phyloP scores from a whole-genome alignment of 2,329 filamentous ascomycete genomes.

The Monosporascus sp. region DNA sequence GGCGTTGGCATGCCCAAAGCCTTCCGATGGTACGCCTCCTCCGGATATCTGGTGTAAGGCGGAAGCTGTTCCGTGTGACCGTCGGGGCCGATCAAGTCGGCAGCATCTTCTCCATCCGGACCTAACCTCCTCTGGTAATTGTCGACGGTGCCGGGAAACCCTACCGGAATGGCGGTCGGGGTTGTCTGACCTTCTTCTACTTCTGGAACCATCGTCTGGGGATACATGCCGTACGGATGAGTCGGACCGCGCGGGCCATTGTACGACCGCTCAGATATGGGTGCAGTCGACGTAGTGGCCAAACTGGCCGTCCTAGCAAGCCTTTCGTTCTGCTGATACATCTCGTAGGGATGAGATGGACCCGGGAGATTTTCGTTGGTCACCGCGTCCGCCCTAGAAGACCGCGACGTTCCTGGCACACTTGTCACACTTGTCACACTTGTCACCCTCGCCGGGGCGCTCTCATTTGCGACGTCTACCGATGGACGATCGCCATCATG shows the following conservation, averaged over 20 bases:
- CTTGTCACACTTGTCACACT: constrained; percentile 33
- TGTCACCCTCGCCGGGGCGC: constrained; percentile 20
- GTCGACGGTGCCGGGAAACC: constrained; percentile 64
- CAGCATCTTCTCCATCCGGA: constrained; percentile 79
- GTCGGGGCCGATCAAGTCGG: constrained; percentile 79
- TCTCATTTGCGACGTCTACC: constrained; percentile 14
- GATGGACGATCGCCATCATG: constrained; percentile 48
- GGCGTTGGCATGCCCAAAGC: constrained; percentile 27
- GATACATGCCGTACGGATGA: constrained; percentile 83
- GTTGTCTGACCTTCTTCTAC: constrained; percentile 36
- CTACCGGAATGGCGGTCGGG: constrained; percentile 55
- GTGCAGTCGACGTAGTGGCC: constrained; percentile 65
- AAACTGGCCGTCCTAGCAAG: constrained; percentile 52
- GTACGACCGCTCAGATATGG: constrained; percentile 53
- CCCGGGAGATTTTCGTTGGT: constrained; percentile 64
- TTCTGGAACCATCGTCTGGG: constrained; percentile 65
- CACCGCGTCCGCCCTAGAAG: constrained; percentile 47
- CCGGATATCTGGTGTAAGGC: constrained; percentile 85
- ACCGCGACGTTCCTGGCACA: constrained; percentile 31
- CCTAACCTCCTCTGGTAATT: constrained; percentile 69
- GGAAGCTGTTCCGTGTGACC: constrained; percentile 88
- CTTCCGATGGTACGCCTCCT: constrained; percentile 60
- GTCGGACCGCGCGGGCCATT: constrained; percentile 61
- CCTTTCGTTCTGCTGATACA: constrained; percentile 71
- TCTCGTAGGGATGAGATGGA: constrained; percentile 78